Evolutionary conservation across 805 yeast species (phyloP).

Genomic region (Myxozyma udenii): DNA sequence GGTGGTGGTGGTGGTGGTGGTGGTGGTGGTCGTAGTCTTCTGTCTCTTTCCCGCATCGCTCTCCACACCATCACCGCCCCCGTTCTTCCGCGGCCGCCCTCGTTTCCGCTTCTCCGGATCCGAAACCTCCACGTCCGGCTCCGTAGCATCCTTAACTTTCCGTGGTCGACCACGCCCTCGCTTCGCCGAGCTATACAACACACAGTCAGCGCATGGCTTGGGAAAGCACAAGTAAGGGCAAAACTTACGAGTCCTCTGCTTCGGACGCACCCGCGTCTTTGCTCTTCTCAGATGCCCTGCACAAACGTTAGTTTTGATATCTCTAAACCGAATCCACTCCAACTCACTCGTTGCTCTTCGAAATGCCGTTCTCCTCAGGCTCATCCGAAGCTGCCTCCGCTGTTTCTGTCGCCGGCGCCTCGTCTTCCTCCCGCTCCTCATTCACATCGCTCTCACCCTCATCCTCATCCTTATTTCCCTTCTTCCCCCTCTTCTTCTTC

Average conservation of each 20-base stretch:
- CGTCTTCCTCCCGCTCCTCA: constrained; percentile 1
- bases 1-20: too few species aligned
- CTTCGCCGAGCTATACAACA: too few species aligned
- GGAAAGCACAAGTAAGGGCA: too few species aligned
- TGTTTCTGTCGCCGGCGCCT: too few species aligned
- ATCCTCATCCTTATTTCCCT: background rate
- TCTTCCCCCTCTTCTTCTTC: constrained; percentile 6
- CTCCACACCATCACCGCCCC: background rate
- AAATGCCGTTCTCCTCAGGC: background rate
- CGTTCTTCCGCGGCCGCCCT: background rate
- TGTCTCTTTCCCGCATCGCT: background rate
- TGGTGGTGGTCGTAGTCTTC: background rate
- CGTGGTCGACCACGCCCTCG: background rate
- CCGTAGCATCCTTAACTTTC: background rate
- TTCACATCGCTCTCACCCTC: background rate
- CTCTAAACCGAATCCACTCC: background rate
- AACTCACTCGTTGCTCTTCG: background rate
- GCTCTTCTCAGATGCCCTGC: background rate
- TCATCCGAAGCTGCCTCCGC: background rate
- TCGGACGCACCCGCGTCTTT: background rate
- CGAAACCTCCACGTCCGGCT: background rate
- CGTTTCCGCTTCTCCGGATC: background rate
- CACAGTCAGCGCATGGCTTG: too few species aligned
- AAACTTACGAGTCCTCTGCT: too few species aligned
- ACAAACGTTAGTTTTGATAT: background rate